Evolutionary conservation across 805 yeast species (phyloP).

Genomic region (Phaffomyces thermotolerans): DNA sequence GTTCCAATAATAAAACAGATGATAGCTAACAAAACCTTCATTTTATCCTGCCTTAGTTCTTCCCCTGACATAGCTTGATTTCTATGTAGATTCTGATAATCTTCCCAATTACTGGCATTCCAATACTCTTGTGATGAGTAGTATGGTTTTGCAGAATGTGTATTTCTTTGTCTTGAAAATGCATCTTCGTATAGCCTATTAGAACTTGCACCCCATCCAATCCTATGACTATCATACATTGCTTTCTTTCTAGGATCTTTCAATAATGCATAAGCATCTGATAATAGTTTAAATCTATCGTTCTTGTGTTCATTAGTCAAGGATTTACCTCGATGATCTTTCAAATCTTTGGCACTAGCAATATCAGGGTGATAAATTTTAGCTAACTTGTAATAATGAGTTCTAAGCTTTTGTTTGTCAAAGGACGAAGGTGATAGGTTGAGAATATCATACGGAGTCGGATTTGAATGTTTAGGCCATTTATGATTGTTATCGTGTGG

Average conservation of each 20-base stretch:
- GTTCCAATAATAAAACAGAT: slow-evolving; percentile 30
- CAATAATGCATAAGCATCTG: slow-evolving; percentile 54
- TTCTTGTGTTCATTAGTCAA: slow-evolving; percentile 29
- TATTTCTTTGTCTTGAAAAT: slow-evolving; percentile 4
- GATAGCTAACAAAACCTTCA: slow-evolving; percentile 37
- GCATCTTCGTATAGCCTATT: slow-evolving; percentile 4
- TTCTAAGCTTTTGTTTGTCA: slow-evolving; percentile 34
- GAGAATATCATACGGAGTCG: slow-evolving; percentile 70
- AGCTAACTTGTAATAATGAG: slow-evolving; percentile 52
- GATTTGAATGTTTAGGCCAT: slow-evolving; percentile 54
- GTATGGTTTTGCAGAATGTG: slow-evolving; percentile 12
- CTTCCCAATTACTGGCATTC: slow-evolving; percentile 63
- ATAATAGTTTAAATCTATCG: slow-evolving; percentile 40
- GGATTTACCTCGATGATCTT: slow-evolving; percentile 25
- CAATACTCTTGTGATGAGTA: slow-evolving; percentile 36
- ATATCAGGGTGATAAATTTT: slow-evolving; percentile 82
- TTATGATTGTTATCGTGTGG: slow-evolving; percentile 13
- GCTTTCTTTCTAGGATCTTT: slow-evolving; percentile 36
- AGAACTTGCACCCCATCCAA: slow-evolving; percentile 35
- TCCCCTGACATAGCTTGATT: slow-evolving; percentile 15
- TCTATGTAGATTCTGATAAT: slow-evolving; percentile 36
- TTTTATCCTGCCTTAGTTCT: slow-evolving; percentile 29
- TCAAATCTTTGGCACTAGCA: slow-evolving; percentile 20
- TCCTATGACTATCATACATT: slow-evolving; percentile 38
- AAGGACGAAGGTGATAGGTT: slow-evolving; percentile 31